Percentiles rank a stretch among this genome's conserved stretches.
Evolutionary conservation across 139 green algal species (phyloP).

Genomic region (Asterochloris sp.): DNA sequence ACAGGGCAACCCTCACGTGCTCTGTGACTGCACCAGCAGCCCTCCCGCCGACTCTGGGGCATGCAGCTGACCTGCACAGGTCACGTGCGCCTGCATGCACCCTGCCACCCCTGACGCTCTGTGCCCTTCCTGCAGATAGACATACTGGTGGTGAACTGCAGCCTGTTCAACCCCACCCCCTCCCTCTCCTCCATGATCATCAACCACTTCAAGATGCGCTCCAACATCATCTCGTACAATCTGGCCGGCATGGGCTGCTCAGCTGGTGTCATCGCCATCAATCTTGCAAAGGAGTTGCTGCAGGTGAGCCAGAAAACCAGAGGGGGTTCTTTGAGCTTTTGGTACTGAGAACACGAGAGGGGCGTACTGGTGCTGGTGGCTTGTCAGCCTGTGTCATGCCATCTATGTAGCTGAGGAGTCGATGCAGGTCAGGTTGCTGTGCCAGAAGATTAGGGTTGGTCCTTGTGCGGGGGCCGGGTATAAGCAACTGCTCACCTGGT

Average conservation of each 20-base stretch:
- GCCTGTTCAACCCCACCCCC: conserved; percentile 95
- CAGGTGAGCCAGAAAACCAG: conserved; percentile 25
- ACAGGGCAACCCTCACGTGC: too few relatives aligned
- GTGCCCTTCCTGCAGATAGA: conserved; percentile 62
- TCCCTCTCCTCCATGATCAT: conserved; percentile 94
- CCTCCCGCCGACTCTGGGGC: too few relatives aligned
- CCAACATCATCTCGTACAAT: conserved; percentile 92
- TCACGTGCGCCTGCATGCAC: too few relatives aligned
- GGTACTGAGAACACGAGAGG: not conserved
- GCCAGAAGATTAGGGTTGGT: too few relatives aligned
- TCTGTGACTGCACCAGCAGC: too few relatives aligned
- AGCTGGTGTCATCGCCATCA: conserved; percentile 84
- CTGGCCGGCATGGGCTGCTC: conserved; percentile 95
- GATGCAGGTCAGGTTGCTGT: too few relatives aligned
- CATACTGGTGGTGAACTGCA: conserved; percentile 96
- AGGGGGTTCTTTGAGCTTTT: not conserved
- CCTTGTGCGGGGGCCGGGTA: too few relatives aligned
- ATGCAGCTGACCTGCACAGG: too few relatives aligned
- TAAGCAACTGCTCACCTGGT: too few relatives aligned
- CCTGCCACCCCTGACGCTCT: too few relatives aligned
- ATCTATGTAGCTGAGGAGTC: too few relatives aligned
- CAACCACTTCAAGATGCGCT: conserved; percentile 92
- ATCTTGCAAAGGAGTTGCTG: conserved; percentile 89
- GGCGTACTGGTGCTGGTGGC: not conserved
- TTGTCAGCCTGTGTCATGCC: not conserved